Base-by-base conservation (phyloP, 148 eudicot species). In the Diospyros lotus region DNA sequence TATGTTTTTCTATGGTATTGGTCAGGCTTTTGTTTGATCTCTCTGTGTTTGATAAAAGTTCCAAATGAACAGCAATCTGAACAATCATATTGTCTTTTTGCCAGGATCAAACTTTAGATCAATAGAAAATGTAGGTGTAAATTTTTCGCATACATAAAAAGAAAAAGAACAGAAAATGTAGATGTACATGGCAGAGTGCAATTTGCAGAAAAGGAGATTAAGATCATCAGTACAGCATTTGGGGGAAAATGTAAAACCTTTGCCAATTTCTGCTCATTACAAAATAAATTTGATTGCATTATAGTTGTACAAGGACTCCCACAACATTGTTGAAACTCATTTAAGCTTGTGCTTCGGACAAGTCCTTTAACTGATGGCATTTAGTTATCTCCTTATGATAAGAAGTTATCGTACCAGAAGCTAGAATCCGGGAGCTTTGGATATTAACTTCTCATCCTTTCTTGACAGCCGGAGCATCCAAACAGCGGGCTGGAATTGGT, bases 391-490 rank as follows among this genome's bases (percentile, higher is more conserved):
- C 11, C 14, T 59, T 73, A 48, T 75, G 58, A 13, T 59, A 44
- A 44, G 59, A 59, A 11, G 60, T 10, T 6, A 48, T 39, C 69
- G 61, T 40, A 10, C 46, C 5, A 69, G 61, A 69, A 54, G 73
- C 46, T 40, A 7, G 28, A 68, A 17, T 39, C 64, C 15, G 45
- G 56, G 28, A 71, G 12, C 7, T 48, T 60, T 40, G 48, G 13
- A 56, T 72, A 73, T 44, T 75, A 40, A 59, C 11, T 44, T 66
- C 52, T 3, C 44, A 60, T 53, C 2, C 63, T 69, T 72, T 75
- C 17, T 44, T 78, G 76, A 81, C 89, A 90, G 94, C 83, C 85
- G 82, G 87, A 64, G 76, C 84, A 85, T 76, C 84, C 76, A 76
- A 78, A 67, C 75, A 81, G 71, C 65, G 95, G 90, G 43, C 89